A percentile compares a stretch with the other conserved stretches of the same genome.
Conservation (phyloP, 176 grass and related monocot species). For the Stipa capillata region DNA sequence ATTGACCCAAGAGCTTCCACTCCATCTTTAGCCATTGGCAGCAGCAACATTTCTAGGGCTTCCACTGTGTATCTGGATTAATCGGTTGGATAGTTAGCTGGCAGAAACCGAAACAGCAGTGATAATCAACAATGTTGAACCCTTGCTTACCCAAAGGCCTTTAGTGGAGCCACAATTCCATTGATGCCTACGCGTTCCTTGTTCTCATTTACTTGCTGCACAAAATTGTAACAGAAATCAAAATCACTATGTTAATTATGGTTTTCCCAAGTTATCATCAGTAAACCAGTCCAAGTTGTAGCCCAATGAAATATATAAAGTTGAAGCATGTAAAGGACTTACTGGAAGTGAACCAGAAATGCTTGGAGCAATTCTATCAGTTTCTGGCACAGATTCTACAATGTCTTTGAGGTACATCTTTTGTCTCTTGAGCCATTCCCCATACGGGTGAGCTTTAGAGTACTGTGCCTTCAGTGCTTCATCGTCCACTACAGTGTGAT, state of each 20-base stretch:
- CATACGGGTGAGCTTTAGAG: constrained; percentile 78
- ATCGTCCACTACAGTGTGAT: constrained; percentile 89
- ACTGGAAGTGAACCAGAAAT: constrained; percentile 56
- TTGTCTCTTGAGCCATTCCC: constrained; percentile 80
- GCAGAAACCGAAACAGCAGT: not conserved
- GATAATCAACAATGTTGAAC: not conserved
- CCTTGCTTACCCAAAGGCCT: constrained; percentile 85
- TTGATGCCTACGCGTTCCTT: constrained; percentile 44
- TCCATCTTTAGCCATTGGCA: constrained; percentile 88
- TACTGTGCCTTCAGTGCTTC: constrained; percentile 82
- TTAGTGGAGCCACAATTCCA: constrained; percentile 75
- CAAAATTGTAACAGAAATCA: constrained; percentile 16
- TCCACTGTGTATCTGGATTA: constrained; percentile 80
- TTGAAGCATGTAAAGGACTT: constrained; percentile 25
- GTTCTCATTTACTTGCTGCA: constrained; percentile 30
- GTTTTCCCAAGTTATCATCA: not conserved
- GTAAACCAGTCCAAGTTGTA: not conserved
- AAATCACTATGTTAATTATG: not conserved
- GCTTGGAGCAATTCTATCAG: constrained; percentile 44
- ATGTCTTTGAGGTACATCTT: constrained; percentile 68
- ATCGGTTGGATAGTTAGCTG: constrained; percentile 11
- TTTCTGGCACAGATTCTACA: constrained; percentile 73
- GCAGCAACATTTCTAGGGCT: constrained; percentile 84
- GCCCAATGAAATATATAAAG: not conserved
- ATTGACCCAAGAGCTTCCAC: constrained; percentile 88